These are phyloP conservation scores for Pneumocystis canis DNA, from an alignment of 1,139 yeast species.

Conservation along the genomic window DNA sequence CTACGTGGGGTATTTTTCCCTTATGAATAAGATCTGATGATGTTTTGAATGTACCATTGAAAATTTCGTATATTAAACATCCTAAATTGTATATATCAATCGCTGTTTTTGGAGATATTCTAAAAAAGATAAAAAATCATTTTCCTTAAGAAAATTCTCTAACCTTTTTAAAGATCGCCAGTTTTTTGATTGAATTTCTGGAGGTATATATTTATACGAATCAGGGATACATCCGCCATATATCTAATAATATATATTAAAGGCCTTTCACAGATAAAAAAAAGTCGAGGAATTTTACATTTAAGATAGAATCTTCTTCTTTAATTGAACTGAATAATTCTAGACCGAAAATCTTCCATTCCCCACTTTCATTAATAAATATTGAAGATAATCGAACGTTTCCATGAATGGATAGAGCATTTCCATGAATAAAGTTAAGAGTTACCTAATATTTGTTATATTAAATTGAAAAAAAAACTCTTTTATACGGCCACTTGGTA, in stretches of 20 bases:
- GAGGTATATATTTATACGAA: slow-evolving; percentile 28
- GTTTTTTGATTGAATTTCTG: slow-evolving; percentile 32
- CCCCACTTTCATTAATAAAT: slow-evolving; percentile 54
- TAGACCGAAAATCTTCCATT: slow-evolving; percentile 76
- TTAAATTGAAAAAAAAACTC: neutral
- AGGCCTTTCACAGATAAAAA: neutral
- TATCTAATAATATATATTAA: slow-evolving; percentile 11
- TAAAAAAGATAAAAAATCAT: slow-evolving; percentile 1
- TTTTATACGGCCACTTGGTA: slow-evolving; percentile 32
- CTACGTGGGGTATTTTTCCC: slow-evolving; percentile 22
- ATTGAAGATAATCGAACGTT: slow-evolving; percentile 44
- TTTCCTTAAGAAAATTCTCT: slow-evolving; percentile 21
- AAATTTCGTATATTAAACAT: slow-evolving; percentile 36
- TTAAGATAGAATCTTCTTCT: slow-evolving; percentile 18
- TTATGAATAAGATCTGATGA: slow-evolving; percentile 18
- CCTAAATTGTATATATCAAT: slow-evolving; percentile 55
- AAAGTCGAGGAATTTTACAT: neutral
- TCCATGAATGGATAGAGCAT: slow-evolving; percentile 54
- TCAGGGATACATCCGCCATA: slow-evolving; percentile 25
- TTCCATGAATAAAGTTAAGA: slow-evolving; percentile 46
- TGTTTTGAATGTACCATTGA: slow-evolving; percentile 24
- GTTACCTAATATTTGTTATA: slow-evolving; percentile 25
- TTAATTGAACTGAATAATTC: slow-evolving; percentile 42
- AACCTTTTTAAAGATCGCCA: slow-evolving; percentile 30
- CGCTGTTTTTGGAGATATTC: slow-evolving; percentile 2